A percentile compares a stretch with the other conserved stretches of the same genome.
phyloP scores from a whole-genome alignment of 1,284 basidiomycete species.

The Microbotryum violaceum region DNA sequence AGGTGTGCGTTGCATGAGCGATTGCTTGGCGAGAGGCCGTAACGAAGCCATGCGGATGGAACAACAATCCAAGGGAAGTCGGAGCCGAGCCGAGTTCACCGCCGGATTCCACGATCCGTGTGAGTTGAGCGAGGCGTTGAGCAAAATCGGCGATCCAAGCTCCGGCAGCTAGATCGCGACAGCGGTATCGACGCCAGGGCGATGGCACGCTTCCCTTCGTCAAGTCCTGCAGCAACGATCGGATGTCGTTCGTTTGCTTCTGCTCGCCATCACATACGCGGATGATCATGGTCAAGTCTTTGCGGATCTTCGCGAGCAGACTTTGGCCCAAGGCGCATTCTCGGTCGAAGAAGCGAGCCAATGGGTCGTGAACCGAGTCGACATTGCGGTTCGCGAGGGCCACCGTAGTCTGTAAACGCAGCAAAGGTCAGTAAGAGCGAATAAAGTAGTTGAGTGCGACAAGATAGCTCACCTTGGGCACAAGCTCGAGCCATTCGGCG shows the following conservation, averaged over 20 bases:
- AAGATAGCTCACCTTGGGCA: slow-evolving; percentile 59
- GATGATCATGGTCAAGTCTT: slow-evolving; percentile 70
- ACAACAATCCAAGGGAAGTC: slow-evolving; percentile 75
- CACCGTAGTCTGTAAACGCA: slow-evolving; percentile 12
- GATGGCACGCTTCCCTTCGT: slow-evolving; percentile 79
- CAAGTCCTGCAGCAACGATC: slow-evolving; percentile 73
- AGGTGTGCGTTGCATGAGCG: slow-evolving; percentile 81
- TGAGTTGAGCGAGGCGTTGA: slow-evolving; percentile 68
- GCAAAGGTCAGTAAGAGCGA: neutral
- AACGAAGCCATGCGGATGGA: slow-evolving; percentile 91
- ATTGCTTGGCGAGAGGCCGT: slow-evolving; percentile 88
- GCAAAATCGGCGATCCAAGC: slow-evolving; percentile 64
- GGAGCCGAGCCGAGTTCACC: slow-evolving; percentile 47
- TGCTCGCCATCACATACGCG: slow-evolving; percentile 75
- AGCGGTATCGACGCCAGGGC: slow-evolving; percentile 84
- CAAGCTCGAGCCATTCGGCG: slow-evolving; percentile 65
- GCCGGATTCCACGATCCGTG: slow-evolving; percentile 58
- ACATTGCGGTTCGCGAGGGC: slow-evolving; percentile 18
- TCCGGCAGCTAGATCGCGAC: slow-evolving; percentile 49
- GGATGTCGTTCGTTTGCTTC: slow-evolving; percentile 90
- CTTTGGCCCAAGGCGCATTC: slow-evolving; percentile 72
- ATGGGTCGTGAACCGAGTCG: slow-evolving; percentile 51
- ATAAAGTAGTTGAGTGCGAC: neutral
- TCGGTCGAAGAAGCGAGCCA: slow-evolving; percentile 79
- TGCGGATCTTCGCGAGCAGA: slow-evolving; percentile 65